Evolutionary conservation across 2,329 filamentous ascomycete species (phyloP).

Genomic region (Pestalotiopsis sp.): DNA sequence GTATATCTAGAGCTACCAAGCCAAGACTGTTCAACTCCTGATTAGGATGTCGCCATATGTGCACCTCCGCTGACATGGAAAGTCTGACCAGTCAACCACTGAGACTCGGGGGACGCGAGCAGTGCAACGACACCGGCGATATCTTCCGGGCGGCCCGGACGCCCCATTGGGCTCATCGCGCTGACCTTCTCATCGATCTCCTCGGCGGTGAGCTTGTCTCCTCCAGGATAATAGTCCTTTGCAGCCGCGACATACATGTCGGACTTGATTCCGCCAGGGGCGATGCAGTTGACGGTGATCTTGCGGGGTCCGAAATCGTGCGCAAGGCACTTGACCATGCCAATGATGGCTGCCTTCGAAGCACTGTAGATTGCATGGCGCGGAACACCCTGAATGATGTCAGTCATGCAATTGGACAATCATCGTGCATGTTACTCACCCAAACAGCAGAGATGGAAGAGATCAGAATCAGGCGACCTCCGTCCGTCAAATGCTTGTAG

Average conservation of each 20-base stretch:
- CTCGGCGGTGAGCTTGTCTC: slow-evolving; percentile 5
- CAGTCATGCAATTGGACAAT: background rate
- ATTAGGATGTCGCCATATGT: slow-evolving; percentile 11
- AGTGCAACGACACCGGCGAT: slow-evolving; percentile 39
- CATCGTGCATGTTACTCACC: slow-evolving; percentile 15
- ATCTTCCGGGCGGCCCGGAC: slow-evolving; percentile 14
- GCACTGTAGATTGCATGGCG: slow-evolving; percentile 35
- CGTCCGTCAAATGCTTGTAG: slow-evolving; percentile 60
- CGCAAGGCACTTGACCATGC: slow-evolving; percentile 26
- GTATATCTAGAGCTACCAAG: background rate
- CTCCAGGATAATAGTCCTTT: slow-evolving; percentile 14
- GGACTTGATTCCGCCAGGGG: slow-evolving; percentile 15
- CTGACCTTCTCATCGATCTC: slow-evolving; percentile 13
- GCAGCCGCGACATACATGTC: slow-evolving; percentile 15
- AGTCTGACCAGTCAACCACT: slow-evolving; percentile 19
- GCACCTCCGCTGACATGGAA: slow-evolving; percentile 18
- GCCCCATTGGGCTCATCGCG: slow-evolving; percentile 9
- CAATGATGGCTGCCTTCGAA: slow-evolving; percentile 35
- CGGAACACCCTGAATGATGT: slow-evolving; percentile 20
- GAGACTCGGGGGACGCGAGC: slow-evolving; percentile 27
- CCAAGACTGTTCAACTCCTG: background rate
- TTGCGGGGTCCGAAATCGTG: slow-evolving; percentile 14
- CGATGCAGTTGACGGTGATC: slow-evolving; percentile 22
- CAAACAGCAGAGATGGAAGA: slow-evolving; percentile 54
- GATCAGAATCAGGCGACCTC: slow-evolving; percentile 65